These are phyloP conservation scores for Orychophragmus violaceus DNA, from an alignment of 345 rosid genomes.

Conservation along the genomic window DNA sequence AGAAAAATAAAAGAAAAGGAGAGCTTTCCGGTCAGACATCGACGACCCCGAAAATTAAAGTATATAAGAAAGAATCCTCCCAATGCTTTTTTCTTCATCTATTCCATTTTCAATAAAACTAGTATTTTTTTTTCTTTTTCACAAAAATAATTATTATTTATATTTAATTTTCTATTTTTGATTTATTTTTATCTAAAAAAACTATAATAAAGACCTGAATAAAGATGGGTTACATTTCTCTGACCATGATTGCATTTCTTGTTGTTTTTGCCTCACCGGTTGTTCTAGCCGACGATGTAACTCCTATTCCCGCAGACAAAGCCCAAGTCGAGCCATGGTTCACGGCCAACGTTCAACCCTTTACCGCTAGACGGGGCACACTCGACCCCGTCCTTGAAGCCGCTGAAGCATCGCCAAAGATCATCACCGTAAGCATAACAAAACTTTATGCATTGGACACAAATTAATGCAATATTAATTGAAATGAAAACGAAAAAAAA, in stretches of 20 bases:
- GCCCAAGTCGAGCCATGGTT: constrained; percentile 42
- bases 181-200: neutral
- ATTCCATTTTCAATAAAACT: neutral
- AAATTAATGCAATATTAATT: too few species aligned
- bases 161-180: neutral
- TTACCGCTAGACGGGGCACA: constrained; percentile 20
- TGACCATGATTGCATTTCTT: constrained; percentile 4
- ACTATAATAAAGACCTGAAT: too few species aligned
- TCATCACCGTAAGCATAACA: constrained; percentile 42
- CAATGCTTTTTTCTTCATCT: neutral
- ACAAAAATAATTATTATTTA: too few species aligned
- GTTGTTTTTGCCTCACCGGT: constrained; percentile 6
- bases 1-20: too few species aligned
- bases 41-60: neutral
- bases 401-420: constrained; percentile 34
- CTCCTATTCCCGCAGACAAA: constrained; percentile 36
- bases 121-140: neutral
- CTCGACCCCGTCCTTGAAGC: constrained; percentile 41
- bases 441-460: too few species aligned
- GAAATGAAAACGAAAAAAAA: too few species aligned
- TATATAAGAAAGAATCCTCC: neutral
- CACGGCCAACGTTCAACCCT: constrained; percentile 20
- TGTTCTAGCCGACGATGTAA: constrained; percentile 16
- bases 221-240: constrained; percentile 3
- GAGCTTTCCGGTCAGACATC: neutral